Base-by-base conservation (phyloP, 768 basidiomycete species). In the Lactarius sanguifluus region DNA sequence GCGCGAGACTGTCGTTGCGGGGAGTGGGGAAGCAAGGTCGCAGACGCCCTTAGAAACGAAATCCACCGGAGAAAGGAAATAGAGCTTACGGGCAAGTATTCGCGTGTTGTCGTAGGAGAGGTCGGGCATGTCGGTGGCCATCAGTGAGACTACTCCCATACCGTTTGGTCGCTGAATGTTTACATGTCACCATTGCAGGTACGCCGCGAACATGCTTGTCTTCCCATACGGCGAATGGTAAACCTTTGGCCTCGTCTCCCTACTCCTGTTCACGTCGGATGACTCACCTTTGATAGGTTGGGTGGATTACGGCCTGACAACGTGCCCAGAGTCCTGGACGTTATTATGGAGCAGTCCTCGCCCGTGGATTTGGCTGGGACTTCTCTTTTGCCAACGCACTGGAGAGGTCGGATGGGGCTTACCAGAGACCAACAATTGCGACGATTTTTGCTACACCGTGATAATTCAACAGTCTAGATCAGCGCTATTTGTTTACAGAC, bases 71-170 rank as follows among this genome's bases (percentile, higher is more conserved):
- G 81, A 58, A 64, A 57, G 34, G 23, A 28, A 15, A 40, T 50
- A 5, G 66, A 64, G 5, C 58, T 62, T 32, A 47, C 28, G 23
- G 75, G 73, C 25, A 66, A 75, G 55, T 67, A 40, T 12, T 72
- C 79, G 40, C 69, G 67, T 70, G 80, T 80, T 28, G 74, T 74
- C 54, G 78, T 93, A 2, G 85, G 85, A 3, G 86, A 91, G 69
- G 83, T 88, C 7, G 89, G 83, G 2, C 92, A 95, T 75, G 86
- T 95, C 59, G 92, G 93, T 1, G 91, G 91, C 30, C 92, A 95
- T 76, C 82, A 90, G 92, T 91, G 72, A 73, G 87, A 81, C 54
- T 13, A 57, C 23, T 67, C 30, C 32, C 52, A 57, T 43, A 43
- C 38, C n/a, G 18, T 10, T 28, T 64, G n/a, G 30, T 57, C 55